phyloP scores from a whole-genome alignment of 2,329 filamentous ascomycete genomes.

The Balansia obtecta region DNA sequence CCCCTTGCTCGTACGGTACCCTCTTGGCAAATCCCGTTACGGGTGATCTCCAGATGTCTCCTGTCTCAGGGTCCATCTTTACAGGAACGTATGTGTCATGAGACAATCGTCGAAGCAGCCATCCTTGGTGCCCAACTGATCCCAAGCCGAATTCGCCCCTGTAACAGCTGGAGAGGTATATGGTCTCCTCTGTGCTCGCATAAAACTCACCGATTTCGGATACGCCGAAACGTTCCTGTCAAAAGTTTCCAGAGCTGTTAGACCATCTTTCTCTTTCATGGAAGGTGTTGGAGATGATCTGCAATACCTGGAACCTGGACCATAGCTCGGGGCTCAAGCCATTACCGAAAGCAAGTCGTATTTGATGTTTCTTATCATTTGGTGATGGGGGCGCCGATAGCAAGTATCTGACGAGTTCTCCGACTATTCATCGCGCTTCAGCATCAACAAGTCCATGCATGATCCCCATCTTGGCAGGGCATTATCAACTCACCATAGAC shows the following conservation, averaged over 20 bases:
- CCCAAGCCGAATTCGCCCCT: slow-evolving; percentile 1
- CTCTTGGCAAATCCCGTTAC: slow-evolving; percentile 5
- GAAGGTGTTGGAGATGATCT: not conserved
- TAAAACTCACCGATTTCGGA: slow-evolving; percentile 7
- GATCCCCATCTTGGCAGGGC: not conserved
- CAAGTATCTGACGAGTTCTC: slow-evolving; percentile 5
- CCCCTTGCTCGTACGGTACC: slow-evolving; percentile 5
- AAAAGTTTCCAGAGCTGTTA: not conserved
- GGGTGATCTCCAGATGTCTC: slow-evolving; percentile 5
- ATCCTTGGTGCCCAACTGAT: slow-evolving; percentile 6
- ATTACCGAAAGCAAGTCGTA: slow-evolving; percentile 6
- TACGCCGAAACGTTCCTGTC: slow-evolving; percentile 6
- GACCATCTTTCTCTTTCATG: not conserved
- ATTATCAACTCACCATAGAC: slow-evolving; percentile 4
- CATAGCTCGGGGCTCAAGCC: slow-evolving; percentile 7
- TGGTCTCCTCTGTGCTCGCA: slow-evolving; percentile 3
- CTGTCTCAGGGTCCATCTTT: slow-evolving; percentile 3
- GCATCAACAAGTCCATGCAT: not conserved
- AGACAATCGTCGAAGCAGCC: slow-evolving; percentile 2
- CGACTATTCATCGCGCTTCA: not conserved
- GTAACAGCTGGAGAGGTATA: slow-evolving; percentile 1
- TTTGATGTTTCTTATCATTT: slow-evolving; percentile 2
- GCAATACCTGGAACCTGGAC: slow-evolving; percentile 3
- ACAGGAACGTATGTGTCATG: slow-evolving; percentile 2
- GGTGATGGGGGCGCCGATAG: slow-evolving; percentile 4